These are phyloP conservation scores for Ceratocystis huliohia DNA, from an alignment of 2,329 filamentous ascomycete species.

Conservation along the genomic window DNA sequence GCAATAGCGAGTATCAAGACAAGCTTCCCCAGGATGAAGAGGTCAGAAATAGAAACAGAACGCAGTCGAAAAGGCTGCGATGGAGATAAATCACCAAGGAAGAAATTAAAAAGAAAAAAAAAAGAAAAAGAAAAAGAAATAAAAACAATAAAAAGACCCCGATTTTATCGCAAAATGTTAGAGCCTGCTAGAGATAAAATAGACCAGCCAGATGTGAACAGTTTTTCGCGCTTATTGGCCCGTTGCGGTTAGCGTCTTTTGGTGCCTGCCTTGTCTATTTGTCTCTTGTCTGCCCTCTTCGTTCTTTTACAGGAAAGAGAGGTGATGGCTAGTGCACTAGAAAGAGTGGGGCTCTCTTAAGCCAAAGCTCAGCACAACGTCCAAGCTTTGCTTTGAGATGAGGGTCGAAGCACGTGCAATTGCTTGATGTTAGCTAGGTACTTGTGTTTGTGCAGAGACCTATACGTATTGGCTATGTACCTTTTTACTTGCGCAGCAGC, in stretches of 20 bases:
- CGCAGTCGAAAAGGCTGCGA: no score
- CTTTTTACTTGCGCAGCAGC: background rate
- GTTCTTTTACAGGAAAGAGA: no score
- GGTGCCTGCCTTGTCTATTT: background rate
- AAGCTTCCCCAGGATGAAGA: no score
- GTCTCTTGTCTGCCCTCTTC: background rate
- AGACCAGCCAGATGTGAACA: background rate
- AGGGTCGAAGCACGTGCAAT: background rate
- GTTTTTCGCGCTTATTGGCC: slow-evolving; percentile 2
- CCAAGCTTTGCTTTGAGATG: background rate
- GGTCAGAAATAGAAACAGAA: background rate
- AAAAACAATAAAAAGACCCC: background rate
- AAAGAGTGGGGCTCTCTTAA: background rate
- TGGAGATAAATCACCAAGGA: background rate
- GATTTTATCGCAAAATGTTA: background rate
- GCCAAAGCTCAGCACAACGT: background rate
- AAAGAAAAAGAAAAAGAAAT: background rate
- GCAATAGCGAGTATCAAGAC: background rate
- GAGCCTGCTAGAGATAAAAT: background rate
- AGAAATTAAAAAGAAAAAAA: background rate
- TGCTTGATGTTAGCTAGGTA: background rate
- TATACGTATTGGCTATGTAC: background rate
- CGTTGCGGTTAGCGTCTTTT: background rate
- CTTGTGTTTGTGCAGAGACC: background rate
- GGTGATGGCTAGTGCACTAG: no score